These are phyloP conservation scores for Phytophthora kernoviae DNA, from an alignment of 352 stramenopile genomes.

Conservation along the genomic window DNA sequence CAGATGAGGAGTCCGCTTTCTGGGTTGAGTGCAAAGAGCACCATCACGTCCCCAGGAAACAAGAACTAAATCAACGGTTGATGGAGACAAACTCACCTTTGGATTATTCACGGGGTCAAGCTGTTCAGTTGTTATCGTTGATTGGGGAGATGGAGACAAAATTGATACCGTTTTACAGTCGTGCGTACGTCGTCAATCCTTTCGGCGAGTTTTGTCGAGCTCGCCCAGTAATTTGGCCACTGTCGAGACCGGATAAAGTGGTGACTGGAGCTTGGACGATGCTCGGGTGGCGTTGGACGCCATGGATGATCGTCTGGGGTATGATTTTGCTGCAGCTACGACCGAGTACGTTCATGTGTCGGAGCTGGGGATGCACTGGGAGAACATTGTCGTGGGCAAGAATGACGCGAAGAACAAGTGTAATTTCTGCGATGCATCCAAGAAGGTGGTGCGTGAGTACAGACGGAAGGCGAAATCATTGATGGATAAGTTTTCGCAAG, in stretches of 20 bases:
- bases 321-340: slow-evolving; percentile 35
- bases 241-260: slow-evolving; percentile 15
- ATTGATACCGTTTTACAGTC: slow-evolving; percentile 34
- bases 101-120: slow-evolving; percentile 28
- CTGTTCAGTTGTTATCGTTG: slow-evolving; percentile 35
- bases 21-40: slow-evolving; percentile 27
- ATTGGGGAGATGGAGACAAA: slow-evolving; percentile 27
- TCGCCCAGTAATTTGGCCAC: slow-evolving; percentile 30
- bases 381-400: slow-evolving; percentile 35
- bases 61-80: slow-evolving; percentile 30
- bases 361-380: slow-evolving; percentile 59
- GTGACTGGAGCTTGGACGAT: slow-evolving; percentile 23
- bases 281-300: slow-evolving; percentile 29
- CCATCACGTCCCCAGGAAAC: slow-evolving; percentile 15
- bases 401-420: slow-evolving; percentile 28
- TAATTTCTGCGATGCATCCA: slow-evolving; percentile 41
- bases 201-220: slow-evolving; percentile 42
- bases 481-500: slow-evolving; percentile 47
- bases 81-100: slow-evolving; percentile 24
- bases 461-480: slow-evolving; percentile 39
- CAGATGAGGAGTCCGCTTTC: slow-evolving; percentile 11
- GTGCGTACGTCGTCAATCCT: slow-evolving; percentile 27
- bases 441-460: slow-evolving; percentile 44
- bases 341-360: slow-evolving; percentile 50
- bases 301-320: slow-evolving; percentile 34